Evolutionary conservation across 2,329 filamentous ascomycete genomes (phyloP).

Genomic region (Pseudogymnoascus sp.): DNA sequence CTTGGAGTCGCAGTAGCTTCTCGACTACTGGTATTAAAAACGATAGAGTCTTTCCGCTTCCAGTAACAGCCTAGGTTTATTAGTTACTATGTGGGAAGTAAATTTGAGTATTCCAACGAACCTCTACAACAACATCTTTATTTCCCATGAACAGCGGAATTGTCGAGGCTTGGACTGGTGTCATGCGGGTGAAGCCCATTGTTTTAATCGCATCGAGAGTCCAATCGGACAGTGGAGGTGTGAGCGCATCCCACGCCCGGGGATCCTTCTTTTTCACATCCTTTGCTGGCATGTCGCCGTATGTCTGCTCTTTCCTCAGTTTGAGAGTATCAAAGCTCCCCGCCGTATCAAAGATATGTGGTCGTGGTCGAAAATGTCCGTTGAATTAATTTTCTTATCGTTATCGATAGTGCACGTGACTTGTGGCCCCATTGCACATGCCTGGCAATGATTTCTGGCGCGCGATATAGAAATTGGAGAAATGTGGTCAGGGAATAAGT

Average conservation of each 20-base stretch:
- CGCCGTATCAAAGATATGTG: conserved; percentile 8
- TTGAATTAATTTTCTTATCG: conserved; percentile 9
- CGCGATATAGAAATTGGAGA: not conserved
- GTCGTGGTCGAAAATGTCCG: conserved; percentile 4
- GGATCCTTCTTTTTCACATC: conserved; percentile 36
- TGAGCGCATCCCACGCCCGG: conserved; percentile 60
- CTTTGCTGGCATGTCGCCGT: conserved; percentile 5
- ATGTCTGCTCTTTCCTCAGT: not conserved
- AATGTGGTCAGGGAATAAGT: not conserved
- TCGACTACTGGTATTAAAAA: conserved; percentile 81
- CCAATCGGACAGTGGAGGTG: conserved; percentile 70
- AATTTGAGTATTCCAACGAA: conserved; percentile 23
- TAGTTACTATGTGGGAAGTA: conserved; percentile 7
- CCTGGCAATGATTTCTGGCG: not conserved
- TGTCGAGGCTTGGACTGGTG: conserved; percentile 87
- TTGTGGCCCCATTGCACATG: not conserved
- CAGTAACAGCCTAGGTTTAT: conserved; percentile 63
- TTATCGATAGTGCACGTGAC: conserved; percentile 7
- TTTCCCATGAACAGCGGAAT: conserved; percentile 83
- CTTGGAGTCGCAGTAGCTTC: conserved; percentile 69
- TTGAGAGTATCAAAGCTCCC: conserved; percentile 2
- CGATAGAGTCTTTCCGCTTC: conserved; percentile 81
- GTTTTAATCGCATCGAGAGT: conserved; percentile 73
- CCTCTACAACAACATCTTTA: conserved; percentile 88
- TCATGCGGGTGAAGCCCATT: conserved; percentile 83